Base-by-base conservation (phyloP, 2,329 filamentous ascomycete species). In the Neonectria neomacrospora region DNA sequence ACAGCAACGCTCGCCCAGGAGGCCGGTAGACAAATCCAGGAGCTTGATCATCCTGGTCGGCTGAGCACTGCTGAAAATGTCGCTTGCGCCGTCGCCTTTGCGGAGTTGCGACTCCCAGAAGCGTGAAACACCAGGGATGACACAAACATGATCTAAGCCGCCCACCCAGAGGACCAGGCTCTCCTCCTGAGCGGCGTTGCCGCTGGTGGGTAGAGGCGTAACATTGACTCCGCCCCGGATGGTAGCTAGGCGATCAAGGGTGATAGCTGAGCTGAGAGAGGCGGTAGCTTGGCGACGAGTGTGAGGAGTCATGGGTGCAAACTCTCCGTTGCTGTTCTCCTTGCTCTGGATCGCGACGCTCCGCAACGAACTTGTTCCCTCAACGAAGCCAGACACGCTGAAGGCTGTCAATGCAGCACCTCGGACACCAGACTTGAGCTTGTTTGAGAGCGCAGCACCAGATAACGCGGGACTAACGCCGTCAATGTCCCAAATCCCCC, bases 401-500 rank as follows among this genome's bases (percentile, higher is more conserved):
- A 90, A 90, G 8, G 81, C 75, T 16, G 88, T 88, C 62, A 87
- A 76, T 2, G 87, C 86, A 2, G 86, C 86, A 37, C 88, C 88
- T 18, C 81, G 81, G 34, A 88, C 80, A 6, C 86, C 85, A 52
- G 82, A 77, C 59, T 81, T 81, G 32, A 85, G 77, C 67, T 83
- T 86, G 42, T 80, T 83, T 23, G 86, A 81, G 4, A 87, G 74
- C 0, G 80, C 74, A 61, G 81, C 74, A 51, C 81, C 75, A 11
- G 77, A 65, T 12, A 73, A 70, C 37, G 81, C 74, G 2, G 86
- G 85, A 41, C 84, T 84, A 30, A 81, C 81, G 8, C 87, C 86
- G 65, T 90, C 86, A 47, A 90, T 81, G 69, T 90, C 88, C 88
- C 88, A 90, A 34, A 90, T 85, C 14, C 87, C 88, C 88, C 88